These are phyloP conservation scores for Xylaria sp. DNA, from an alignment of 2,329 filamentous ascomycete genomes.

Conservation along the genomic window DNA sequence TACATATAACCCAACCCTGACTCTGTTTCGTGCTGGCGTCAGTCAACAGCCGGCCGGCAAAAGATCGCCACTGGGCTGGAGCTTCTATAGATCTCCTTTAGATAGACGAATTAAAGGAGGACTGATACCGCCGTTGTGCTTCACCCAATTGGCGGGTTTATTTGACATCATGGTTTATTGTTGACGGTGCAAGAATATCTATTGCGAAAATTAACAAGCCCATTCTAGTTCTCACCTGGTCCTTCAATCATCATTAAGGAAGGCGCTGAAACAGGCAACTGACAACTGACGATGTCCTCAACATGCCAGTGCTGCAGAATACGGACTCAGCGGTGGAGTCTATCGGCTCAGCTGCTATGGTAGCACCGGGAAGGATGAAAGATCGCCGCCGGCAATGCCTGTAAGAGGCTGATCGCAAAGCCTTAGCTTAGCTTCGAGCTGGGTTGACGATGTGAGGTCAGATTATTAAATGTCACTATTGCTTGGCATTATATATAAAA, in stretches of 20 bases:
- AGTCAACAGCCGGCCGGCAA: not conserved
- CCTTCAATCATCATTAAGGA: constrained; percentile 1
- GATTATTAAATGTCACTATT: not conserved
- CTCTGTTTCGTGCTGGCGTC: constrained; percentile 2
- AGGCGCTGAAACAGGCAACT: constrained; percentile 18
- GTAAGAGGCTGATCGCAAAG: constrained; percentile 8
- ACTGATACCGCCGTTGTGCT: too few species aligned
- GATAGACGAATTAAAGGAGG: too few species aligned
- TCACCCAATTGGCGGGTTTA: too few species aligned
- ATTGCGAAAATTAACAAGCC: not conserved
- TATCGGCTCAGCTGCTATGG: not conserved
- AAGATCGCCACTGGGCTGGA: too few species aligned
- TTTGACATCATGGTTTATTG: too few species aligned
- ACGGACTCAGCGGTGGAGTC: constrained; percentile 6
- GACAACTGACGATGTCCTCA: constrained; percentile 12
- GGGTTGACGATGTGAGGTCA: not conserved
- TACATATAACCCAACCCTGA: not conserved
- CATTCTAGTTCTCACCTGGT: not conserved
- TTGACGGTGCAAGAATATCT: too few species aligned
- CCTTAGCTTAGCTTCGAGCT: not conserved
- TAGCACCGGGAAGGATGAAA: constrained; percentile 6
- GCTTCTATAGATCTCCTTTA: too few species aligned
- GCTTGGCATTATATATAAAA: constrained; percentile 7
- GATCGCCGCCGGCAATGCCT: constrained; percentile 28
- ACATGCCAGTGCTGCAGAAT: constrained; percentile 1